phyloP scores from a whole-genome alignment of 78 protist species.

The Polysphondylium violaceum region DNA sequence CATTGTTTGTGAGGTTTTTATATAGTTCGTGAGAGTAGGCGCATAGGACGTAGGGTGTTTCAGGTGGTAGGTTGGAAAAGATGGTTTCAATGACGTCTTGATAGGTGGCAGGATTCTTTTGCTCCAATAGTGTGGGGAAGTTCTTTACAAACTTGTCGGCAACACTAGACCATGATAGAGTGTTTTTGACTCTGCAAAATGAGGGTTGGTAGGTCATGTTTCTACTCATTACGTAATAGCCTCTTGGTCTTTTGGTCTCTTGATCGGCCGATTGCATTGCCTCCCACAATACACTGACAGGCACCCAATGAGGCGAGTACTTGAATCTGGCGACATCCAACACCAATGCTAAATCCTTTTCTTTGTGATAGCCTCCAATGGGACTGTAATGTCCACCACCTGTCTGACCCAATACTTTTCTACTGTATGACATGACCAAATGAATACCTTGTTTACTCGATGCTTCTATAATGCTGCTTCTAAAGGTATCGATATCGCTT shows the following conservation, averaged over 20 bases:
- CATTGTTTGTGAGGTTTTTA: constrained; percentile 12
- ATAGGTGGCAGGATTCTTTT: background rate
- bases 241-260: constrained; percentile 57
- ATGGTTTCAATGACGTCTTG: constrained; percentile 6
- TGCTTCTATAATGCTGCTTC: constrained; percentile 20
- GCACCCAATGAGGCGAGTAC: constrained; percentile 93
- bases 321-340: constrained; percentile 94
- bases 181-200: constrained; percentile 39
- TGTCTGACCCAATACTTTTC: constrained; percentile 89
- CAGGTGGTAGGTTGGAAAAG: constrained; percentile 24
- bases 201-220: constrained; percentile 27
- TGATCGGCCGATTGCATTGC: constrained; percentile 43
- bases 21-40: constrained; percentile 59
- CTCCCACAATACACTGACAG: constrained; percentile 68
- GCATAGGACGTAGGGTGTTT: constrained; percentile 47
- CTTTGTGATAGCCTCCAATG: constrained; percentile 89
- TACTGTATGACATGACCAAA: constrained; percentile 75
- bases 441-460: background rate
- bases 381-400: constrained; percentile 92
- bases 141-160: constrained; percentile 30
- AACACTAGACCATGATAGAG: constrained; percentile 53
- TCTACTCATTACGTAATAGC: constrained; percentile 23
- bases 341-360: constrained; percentile 81
- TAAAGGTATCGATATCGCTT: constrained; percentile 32
- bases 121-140: background rate